Conservation (phyloP, 768 basidiomycete species). For the Coprinopsis cinerea region DNA sequence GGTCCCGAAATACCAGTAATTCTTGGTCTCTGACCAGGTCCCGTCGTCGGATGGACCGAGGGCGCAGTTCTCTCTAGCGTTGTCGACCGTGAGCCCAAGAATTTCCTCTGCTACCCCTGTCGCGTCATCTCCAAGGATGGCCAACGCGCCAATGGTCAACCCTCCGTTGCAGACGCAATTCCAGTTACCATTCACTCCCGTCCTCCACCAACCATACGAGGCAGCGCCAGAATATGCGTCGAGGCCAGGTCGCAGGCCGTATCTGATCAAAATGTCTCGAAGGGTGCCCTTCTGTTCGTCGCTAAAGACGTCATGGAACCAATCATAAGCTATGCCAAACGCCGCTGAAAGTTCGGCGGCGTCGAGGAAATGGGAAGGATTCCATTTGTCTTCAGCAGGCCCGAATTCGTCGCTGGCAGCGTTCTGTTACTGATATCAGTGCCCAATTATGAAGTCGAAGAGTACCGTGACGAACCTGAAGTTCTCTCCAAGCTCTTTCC, state of each 20-base stretch:
- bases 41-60: constrained; percentile 62
- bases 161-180: constrained; percentile 96
- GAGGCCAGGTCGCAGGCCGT: constrained; percentile 69
- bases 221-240: constrained; percentile 37
- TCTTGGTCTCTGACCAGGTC: constrained; percentile 88
- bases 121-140: constrained; percentile 80
- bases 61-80: constrained; percentile 76
- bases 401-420: constrained; percentile 81
- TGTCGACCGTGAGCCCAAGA: constrained; percentile 62
- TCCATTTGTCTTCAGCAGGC: constrained; percentile 74
- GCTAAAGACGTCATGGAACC: constrained; percentile 85
- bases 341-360: constrained; percentile 82
- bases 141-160: constrained; percentile 82
- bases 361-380: constrained; percentile 87
- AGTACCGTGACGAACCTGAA: constrained; percentile 79
- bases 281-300: constrained; percentile 66
- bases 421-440: too few relatives aligned
- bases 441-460: too few relatives aligned
- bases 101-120: constrained; percentile 65
- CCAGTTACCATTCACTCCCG: constrained; percentile 81
- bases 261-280: constrained; percentile 62
- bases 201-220: constrained; percentile 73
- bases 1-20: constrained; percentile 95
- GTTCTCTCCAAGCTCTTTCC: constrained; percentile 77
- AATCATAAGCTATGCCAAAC: constrained; percentile 93